phyloP scores from a whole-genome alignment of 345 rosid species.

The Linum trigynum region DNA sequence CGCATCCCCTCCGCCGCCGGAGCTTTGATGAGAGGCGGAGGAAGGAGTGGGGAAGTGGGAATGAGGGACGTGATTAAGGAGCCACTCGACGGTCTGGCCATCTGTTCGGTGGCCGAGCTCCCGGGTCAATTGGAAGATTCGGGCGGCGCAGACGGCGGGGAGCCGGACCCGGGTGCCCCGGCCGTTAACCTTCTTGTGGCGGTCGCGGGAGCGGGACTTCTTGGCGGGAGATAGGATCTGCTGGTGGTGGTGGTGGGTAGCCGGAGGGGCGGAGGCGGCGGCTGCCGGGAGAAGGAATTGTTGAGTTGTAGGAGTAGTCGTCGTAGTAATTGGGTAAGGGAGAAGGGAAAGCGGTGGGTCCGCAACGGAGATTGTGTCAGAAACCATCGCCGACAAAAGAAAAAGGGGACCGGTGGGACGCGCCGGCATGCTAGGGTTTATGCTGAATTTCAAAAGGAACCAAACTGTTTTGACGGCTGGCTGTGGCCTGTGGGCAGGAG shows the following conservation, averaged over 20 bases:
- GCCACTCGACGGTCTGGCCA: slow-evolving; percentile 33
- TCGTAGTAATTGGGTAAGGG: too few relatives aligned
- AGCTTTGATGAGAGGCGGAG: not conserved
- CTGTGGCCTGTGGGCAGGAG: too few relatives aligned
- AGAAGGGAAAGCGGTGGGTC: not conserved
- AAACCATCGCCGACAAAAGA: not conserved
- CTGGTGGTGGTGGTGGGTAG: not conserved
- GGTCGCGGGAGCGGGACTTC: slow-evolving; percentile 13
- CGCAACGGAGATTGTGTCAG: not conserved
- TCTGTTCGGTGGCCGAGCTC: slow-evolving; percentile 20
- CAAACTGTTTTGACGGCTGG: not conserved
- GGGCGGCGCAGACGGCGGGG: slow-evolving; percentile 11
- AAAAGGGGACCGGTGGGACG: not conserved
- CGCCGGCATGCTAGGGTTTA: not conserved
- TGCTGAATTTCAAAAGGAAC: not conserved
- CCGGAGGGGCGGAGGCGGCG: not conserved
- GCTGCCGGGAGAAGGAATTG: not conserved
- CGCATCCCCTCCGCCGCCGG: not conserved
- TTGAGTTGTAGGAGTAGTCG: not conserved
- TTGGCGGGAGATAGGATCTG: not conserved
- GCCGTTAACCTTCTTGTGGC: slow-evolving; percentile 21
- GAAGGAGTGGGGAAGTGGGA: slow-evolving; percentile 4
- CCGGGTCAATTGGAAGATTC: slow-evolving; percentile 21
- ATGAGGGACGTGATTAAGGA: slow-evolving; percentile 18
- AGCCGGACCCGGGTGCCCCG: slow-evolving; percentile 18